Conservation (phyloP, 2,329 filamentous ascomycete genomes). For the Cercospora sp. region DNA sequence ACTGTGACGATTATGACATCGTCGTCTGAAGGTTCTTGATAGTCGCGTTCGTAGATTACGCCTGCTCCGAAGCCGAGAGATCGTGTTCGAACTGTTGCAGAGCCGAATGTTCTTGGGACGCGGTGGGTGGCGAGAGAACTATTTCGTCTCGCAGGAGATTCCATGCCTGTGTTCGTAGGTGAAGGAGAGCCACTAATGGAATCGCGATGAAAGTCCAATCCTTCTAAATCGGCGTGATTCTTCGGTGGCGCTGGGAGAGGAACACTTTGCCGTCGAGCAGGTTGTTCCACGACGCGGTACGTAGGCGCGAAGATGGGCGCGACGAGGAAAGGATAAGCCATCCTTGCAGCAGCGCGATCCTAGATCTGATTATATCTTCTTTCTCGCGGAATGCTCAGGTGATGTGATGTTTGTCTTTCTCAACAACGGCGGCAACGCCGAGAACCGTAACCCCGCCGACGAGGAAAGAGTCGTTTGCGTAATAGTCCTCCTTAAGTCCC, state of each 20-base stretch:
- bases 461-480: background rate
- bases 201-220: slow-evolving; percentile 8
- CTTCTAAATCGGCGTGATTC: slow-evolving; percentile 5
- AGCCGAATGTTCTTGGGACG: slow-evolving; percentile 13
- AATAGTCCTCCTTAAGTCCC: background rate
- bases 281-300: background rate
- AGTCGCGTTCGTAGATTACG: slow-evolving; percentile 27
- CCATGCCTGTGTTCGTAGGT: slow-evolving; percentile 6
- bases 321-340: slow-evolving; percentile 12
- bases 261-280: slow-evolving; percentile 7
- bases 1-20: slow-evolving; percentile 36
- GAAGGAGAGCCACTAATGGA: slow-evolving; percentile 10
- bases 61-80: slow-evolving; percentile 21
- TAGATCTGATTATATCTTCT: background rate
- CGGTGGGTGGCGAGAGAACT: slow-evolving; percentile 20
- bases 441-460: slow-evolving; percentile 2
- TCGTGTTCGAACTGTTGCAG: slow-evolving; percentile 11
- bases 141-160: slow-evolving; percentile 13
- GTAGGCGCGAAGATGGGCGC: slow-evolving; percentile 3
- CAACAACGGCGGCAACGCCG: background rate
- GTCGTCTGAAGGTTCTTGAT: slow-evolving; percentile 24
- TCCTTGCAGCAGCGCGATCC: background rate
- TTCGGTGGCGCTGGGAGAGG: slow-evolving; percentile 1
- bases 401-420: background rate
- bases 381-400: background rate